Evolutionary conservation across 805 yeast species (phyloP).

Genomic region (Cyberlindnera mississippiensis): DNA sequence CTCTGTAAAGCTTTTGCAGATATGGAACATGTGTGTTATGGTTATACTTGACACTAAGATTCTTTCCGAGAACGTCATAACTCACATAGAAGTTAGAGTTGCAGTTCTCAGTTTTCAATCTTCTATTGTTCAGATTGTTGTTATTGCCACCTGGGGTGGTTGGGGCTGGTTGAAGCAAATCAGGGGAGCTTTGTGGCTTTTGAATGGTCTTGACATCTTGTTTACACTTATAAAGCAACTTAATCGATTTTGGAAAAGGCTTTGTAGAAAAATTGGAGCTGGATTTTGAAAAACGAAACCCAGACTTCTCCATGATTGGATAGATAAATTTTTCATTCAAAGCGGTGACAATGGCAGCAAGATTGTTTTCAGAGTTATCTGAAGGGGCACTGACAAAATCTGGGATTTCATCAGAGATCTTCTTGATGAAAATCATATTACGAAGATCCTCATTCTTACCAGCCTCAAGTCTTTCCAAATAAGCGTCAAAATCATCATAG

Average conservation of each 20-base stretch:
- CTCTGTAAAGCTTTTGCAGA: conserved; percentile 21
- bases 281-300: conserved; percentile 24
- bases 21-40: conserved; percentile 22
- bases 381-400: conserved; percentile 12
- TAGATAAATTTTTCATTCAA: conserved; percentile 17
- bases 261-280: conserved; percentile 21
- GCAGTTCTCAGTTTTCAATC: conserved; percentile 25
- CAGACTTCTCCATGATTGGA: conserved; percentile 20
- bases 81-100: conserved; percentile 23
- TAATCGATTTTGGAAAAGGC: conserved; percentile 25
- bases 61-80: conserved; percentile 22
- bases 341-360: conserved; percentile 14
- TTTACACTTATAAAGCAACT: conserved; percentile 24
- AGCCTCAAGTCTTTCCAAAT: conserved; percentile 16
- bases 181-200: conserved; percentile 8
- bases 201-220: conserved; percentile 26
- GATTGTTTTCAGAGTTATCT: conserved; percentile 11
- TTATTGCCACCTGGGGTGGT: conserved; percentile 9
- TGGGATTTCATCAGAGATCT: conserved; percentile 17
- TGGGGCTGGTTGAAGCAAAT: conserved; percentile 2
- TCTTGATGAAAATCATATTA: conserved; percentile 23
- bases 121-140: conserved; percentile 9
- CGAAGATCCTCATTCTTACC: conserved; percentile 18
- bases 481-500: conserved; percentile 21
- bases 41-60: conserved; percentile 22